Conservation (phyloP, 345 rosid genomes). For the Ailanthus altissimus region DNA sequence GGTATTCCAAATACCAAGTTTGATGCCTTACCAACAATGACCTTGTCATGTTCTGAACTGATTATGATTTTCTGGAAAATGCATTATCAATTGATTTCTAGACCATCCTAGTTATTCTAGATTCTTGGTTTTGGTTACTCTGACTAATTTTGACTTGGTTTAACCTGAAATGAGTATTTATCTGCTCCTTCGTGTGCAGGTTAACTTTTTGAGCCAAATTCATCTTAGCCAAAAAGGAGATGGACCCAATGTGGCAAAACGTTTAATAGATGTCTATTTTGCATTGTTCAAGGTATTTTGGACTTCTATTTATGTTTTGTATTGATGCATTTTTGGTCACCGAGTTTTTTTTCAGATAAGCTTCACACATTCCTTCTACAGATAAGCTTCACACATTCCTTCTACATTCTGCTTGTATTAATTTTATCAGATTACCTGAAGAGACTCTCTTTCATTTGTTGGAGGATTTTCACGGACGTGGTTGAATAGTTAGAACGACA, state of each 20-base stretch:
- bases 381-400: neutral
- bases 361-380: neutral
- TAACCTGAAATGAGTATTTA: constrained; percentile 9
- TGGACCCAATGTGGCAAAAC: constrained; percentile 88
- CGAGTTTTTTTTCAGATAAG: neutral
- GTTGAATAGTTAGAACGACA: neutral
- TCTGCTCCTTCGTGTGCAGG: constrained; percentile 42
- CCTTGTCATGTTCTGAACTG: constrained; percentile 6
- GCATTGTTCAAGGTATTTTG: constrained; percentile 82
- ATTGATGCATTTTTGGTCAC: neutral
- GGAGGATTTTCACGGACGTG: neutral
- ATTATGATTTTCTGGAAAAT: neutral
- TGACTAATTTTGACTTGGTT: neutral
- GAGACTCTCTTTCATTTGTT: neutral
- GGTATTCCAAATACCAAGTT: neutral
- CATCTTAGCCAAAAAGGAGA: constrained; percentile 80
- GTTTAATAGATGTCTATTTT: constrained; percentile 86
- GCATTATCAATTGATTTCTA: neutral
- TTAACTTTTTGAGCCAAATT: constrained; percentile 89
- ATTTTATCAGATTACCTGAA: neutral
- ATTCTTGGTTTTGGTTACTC: neutral
- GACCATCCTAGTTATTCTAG: neutral
- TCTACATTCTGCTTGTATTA: neutral
- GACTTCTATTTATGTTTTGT: neutral
- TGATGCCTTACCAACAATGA: neutral